Percentiles rank a stretch among this genome's conserved stretches.
phyloP scores from a whole-genome alignment of 2,329 filamentous ascomycete species.

The Claviceps citrina region DNA sequence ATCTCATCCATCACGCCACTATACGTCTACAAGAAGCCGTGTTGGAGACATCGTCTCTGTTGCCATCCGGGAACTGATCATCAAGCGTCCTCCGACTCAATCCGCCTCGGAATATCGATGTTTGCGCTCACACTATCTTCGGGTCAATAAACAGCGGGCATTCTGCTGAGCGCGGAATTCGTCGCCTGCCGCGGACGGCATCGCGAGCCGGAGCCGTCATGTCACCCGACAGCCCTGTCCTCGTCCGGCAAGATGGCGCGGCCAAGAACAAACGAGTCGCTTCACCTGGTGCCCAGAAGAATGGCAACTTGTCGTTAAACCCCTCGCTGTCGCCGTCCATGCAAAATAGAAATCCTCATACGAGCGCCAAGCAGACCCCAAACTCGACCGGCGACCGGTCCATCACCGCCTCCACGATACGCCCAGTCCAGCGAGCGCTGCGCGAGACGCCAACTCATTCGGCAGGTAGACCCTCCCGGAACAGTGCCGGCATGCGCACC shows the following conservation, averaged over 20 bases:
- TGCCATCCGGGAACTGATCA: too few species aligned
- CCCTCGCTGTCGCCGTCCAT: conserved; percentile 45
- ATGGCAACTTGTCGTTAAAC: conserved; percentile 41
- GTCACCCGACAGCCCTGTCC: conserved; percentile 39
- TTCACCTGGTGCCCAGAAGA: conserved; percentile 50
- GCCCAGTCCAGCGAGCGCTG: conserved; percentile 41
- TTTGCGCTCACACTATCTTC: conserved; percentile 1
- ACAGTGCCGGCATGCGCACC: conserved; percentile 34
- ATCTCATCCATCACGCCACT: conserved; percentile 7
- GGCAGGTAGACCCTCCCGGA: conserved; percentile 32
- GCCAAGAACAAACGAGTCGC: conserved; percentile 54
- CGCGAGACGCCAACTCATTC: conserved; percentile 37
- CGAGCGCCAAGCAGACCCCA: conserved; percentile 25
- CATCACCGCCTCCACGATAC: conserved; percentile 26
- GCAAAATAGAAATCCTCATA: conserved; percentile 37
- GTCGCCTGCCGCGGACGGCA: conserved; percentile 4
- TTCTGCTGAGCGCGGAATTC: conserved; percentile 2
- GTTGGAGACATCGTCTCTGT: neutral
- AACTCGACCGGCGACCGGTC: conserved; percentile 21
- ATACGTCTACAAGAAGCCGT: neutral
- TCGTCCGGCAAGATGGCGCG: conserved; percentile 25
- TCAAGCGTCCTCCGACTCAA: conserved; percentile 1
- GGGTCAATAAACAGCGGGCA: neutral
- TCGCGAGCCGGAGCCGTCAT: conserved; percentile 24
- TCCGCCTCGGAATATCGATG: conserved; percentile 8